Conservation (phyloP, 352 stramenopile genomes). For the Phytopythium chamaehyphon region DNA sequence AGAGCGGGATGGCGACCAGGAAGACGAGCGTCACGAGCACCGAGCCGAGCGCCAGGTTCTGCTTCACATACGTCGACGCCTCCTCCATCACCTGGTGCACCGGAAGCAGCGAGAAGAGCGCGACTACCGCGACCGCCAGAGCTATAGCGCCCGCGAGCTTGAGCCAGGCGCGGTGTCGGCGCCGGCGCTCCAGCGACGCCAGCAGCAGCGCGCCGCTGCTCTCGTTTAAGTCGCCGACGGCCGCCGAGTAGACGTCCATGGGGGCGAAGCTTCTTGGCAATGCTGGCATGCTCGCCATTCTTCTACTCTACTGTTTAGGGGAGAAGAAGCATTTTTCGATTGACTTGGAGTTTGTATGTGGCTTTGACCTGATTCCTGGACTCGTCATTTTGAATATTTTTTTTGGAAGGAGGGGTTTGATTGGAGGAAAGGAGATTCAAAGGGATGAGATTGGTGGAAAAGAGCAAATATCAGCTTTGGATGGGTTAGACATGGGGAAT, state of each 20-base stretch:
- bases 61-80: constrained; percentile 43
- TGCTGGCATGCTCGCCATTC: no score
- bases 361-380: not conserved
- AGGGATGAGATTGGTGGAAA: no score
- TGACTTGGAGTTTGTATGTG: constrained; percentile 2
- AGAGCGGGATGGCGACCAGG: constrained; percentile 64
- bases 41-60: constrained; percentile 45
- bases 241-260: constrained; percentile 9
- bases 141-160: constrained; percentile 15
- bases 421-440: not conserved
- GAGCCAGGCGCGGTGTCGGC: constrained; percentile 16
- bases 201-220: constrained; percentile 9
- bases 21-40: constrained; percentile 48
- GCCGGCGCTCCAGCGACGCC: constrained; percentile 4
- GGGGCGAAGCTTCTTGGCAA: not conserved
- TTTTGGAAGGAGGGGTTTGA: not conserved
- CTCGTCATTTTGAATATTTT: not conserved
- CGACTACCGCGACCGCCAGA: constrained; percentile 8
- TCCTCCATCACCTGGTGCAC: constrained; percentile 39
- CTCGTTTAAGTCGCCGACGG: constrained; percentile 8
- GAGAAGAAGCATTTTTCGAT: not conserved
- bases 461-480: no score
- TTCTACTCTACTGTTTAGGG: no score
- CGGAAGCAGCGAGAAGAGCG: constrained; percentile 38
- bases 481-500: no score